phyloP scores from a whole-genome alignment of 1,284 basidiomycete genomes.

The Abortiporus biennis region DNA sequence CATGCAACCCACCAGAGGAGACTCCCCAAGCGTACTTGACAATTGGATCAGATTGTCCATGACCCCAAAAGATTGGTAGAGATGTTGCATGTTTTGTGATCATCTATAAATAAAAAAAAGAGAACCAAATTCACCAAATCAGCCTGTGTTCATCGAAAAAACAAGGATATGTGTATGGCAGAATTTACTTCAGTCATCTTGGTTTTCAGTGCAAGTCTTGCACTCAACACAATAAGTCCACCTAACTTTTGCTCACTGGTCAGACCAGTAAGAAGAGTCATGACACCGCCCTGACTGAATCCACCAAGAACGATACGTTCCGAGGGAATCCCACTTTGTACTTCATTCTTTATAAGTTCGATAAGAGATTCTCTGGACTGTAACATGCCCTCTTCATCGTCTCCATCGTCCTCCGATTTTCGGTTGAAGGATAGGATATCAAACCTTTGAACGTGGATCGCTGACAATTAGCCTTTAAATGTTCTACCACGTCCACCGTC shows the following conservation, averaged over 20 bases:
- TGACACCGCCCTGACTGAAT: conserved; percentile 78
- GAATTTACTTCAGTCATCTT: conserved; percentile 59
- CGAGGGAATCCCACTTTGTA: conserved; percentile 60
- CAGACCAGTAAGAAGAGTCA: conserved; percentile 65
- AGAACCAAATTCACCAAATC: too few relatives aligned
- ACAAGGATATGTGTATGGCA: too few relatives aligned
- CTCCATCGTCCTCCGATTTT: conserved; percentile 38
- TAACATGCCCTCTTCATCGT: conserved; percentile 71
- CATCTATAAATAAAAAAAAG: too few relatives aligned
- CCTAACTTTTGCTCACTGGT: conserved; percentile 59
- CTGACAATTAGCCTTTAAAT: not conserved
- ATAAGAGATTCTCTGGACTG: conserved; percentile 53
- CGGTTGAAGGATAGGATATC: conserved; percentile 45
- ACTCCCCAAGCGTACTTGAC: conserved; percentile 29
- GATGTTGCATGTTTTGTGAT: conserved; percentile 44
- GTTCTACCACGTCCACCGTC: not conserved
- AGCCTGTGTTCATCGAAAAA: too few relatives aligned
- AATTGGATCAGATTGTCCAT: conserved; percentile 71
- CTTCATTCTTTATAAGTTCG: conserved; percentile 61
- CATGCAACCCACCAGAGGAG: not conserved
- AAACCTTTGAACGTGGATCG: conserved; percentile 42
- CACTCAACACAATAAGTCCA: conserved; percentile 64
- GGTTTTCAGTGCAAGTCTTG: conserved; percentile 59
- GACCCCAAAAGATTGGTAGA: conserved; percentile 81
- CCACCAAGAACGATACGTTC: conserved; percentile 71